Conservation (phyloP, 768 basidiomycete genomes). For the Fibroporia radiculosa region DNA sequence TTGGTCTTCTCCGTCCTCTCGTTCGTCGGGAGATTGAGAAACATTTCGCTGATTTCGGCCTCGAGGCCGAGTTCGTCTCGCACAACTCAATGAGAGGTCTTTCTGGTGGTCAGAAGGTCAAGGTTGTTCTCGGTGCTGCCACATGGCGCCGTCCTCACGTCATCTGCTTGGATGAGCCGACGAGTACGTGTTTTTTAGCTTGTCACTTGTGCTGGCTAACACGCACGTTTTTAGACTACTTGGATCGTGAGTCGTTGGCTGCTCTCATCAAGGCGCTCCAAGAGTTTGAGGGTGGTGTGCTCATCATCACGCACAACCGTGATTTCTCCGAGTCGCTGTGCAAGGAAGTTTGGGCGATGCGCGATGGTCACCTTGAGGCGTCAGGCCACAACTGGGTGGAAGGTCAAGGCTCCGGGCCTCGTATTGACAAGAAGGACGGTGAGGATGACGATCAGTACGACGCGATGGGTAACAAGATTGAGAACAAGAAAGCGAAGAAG, state of each 20-base stretch:
- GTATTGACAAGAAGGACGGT: conserved; percentile 91
- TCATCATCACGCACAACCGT: conserved; percentile 95
- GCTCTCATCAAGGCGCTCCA: conserved; percentile 98
- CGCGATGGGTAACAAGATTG: conserved; percentile 98
- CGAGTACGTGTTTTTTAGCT: conserved; percentile 46
- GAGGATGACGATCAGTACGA: conserved; percentile 91
- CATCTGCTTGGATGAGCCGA: conserved; percentile 96
- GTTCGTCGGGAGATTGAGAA: conserved; percentile 99
- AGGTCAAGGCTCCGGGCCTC: conserved; percentile 90
- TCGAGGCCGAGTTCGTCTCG: conserved; percentile 97
- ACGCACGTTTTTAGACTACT: conserved; percentile 60
- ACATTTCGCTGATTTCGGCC: conserved; percentile 98
- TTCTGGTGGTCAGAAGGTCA: conserved; percentile 98
- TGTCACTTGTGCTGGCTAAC: background rate
- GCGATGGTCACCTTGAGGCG: conserved; percentile 90
- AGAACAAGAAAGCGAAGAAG: conserved; percentile 81
- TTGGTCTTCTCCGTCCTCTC: conserved; percentile 90
- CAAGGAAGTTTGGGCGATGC: conserved; percentile 99
- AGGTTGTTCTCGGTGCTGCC: conserved; percentile 96
- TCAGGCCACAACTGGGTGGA: conserved; percentile 99
- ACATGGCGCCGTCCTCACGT: conserved; percentile 99
- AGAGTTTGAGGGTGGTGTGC: conserved; percentile 96
- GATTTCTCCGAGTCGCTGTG: conserved; percentile 99
- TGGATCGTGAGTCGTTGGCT: conserved; percentile 98
- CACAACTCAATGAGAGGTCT: conserved; percentile 99